phyloP scores from a whole-genome alignment of 2,329 filamentous ascomycete species.

The Cyclaneusma minus region DNA sequence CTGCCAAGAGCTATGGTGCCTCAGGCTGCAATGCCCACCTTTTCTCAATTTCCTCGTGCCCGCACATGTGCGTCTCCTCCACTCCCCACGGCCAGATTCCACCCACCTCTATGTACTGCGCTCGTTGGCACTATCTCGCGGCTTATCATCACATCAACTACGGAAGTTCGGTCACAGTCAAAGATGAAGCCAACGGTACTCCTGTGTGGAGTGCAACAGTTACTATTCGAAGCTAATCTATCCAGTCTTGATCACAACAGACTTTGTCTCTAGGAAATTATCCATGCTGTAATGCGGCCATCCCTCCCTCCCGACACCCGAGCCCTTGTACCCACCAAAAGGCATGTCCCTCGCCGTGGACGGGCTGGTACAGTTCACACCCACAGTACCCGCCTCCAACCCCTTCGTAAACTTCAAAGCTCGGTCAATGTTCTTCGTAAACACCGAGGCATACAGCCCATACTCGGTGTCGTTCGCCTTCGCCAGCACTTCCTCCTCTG shows the following conservation, averaged over 20 bases:
- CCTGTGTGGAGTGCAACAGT: too few relatives aligned
- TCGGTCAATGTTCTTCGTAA: slow-evolving; percentile 36
- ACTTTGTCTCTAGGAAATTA: slow-evolving; percentile 13
- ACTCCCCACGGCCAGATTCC: slow-evolving; percentile 2
- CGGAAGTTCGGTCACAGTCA: too few relatives aligned
- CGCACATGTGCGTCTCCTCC: slow-evolving; percentile 1
- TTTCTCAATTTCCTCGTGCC: slow-evolving; percentile 1
- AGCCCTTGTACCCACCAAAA: slow-evolving; percentile 14
- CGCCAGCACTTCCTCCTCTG: slow-evolving; percentile 38
- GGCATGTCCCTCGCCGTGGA: slow-evolving; percentile 9
- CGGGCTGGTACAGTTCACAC: slow-evolving; percentile 17
- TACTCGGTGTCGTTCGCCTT: slow-evolving; percentile 51
- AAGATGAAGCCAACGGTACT: too few relatives aligned
- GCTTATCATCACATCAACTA: too few relatives aligned
- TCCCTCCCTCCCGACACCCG: slow-evolving; percentile 11
- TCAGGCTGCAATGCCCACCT: too few relatives aligned
- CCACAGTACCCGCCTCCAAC: slow-evolving; percentile 32
- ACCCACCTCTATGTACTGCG: too few relatives aligned
- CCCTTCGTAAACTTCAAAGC: slow-evolving; percentile 28
- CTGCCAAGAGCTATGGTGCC: too few relatives aligned
- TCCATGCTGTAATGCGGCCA: slow-evolving; percentile 9
- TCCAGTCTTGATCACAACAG: slow-evolving; percentile 11
- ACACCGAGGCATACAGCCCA: slow-evolving; percentile 42
- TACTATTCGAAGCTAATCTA: too few relatives aligned
- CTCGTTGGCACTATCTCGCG: too few relatives aligned